Conservation (phyloP, 2,329 filamentous ascomycete genomes). For the Teratosphaeria destructans region DNA sequence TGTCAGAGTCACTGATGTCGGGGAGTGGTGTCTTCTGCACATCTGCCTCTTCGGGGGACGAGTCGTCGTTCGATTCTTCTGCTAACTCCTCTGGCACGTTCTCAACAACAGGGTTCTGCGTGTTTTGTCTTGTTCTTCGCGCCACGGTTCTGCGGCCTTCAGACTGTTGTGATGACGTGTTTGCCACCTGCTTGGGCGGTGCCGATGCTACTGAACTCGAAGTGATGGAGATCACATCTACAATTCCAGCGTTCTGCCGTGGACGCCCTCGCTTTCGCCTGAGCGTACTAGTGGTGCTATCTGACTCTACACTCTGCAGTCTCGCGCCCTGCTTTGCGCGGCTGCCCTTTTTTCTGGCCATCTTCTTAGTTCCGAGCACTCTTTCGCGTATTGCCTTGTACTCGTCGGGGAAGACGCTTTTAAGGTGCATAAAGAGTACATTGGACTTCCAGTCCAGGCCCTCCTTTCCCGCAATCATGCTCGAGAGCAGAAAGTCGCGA, state of each 20-base stretch:
- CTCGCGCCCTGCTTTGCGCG: neutral
- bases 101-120: neutral
- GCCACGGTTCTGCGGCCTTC: neutral
- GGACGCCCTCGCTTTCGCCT: constrained; percentile 16
- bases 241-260: neutral
- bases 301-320: constrained; percentile 9
- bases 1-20: constrained; percentile 10
- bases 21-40: constrained; percentile 6
- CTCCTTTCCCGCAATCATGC: constrained; percentile 35
- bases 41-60: constrained; percentile 1
- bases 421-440: constrained; percentile 32
- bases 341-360: constrained; percentile 1
- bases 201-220: constrained; percentile 7
- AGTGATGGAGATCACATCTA: constrained; percentile 12
- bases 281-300: constrained; percentile 12
- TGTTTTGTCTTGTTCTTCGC: neutral
- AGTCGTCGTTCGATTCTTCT: neutral
- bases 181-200: neutral
- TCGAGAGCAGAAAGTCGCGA: constrained; percentile 34
- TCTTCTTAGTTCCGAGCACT: constrained; percentile 3
- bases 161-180: neutral
- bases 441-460: constrained; percentile 34
- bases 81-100: neutral
- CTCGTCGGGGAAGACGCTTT: constrained; percentile 25
- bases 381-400: constrained; percentile 7